Conservation (phyloP, 345 rosid genomes). For the Barbarea vulgaris region DNA sequence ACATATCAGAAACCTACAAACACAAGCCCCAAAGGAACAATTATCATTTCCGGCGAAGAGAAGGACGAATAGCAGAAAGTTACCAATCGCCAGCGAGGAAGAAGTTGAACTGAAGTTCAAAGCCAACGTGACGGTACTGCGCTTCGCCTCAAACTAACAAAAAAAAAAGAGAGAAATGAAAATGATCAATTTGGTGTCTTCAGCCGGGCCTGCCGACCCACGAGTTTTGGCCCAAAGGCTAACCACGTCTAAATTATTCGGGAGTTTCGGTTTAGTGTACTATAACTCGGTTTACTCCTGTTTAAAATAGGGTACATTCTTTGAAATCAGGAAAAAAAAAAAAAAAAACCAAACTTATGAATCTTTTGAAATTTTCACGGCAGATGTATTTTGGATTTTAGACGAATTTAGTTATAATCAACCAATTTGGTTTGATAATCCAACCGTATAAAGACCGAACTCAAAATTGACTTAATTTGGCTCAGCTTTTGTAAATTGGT, state of each 20-base stretch:
- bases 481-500: background rate
- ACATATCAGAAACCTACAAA: conserved; percentile 8
- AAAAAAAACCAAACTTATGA: background rate
- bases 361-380: background rate
- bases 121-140: conserved; percentile 26
- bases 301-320: background rate
- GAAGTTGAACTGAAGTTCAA: conserved; percentile 25
- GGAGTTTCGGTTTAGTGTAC: background rate
- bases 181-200: background rate
- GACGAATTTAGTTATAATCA: background rate
- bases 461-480: background rate
- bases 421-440: background rate
- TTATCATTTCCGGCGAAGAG: background rate
- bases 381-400: background rate
- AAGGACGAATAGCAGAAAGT: conserved; percentile 10
- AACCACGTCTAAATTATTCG: background rate
- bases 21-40: background rate
- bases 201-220: conserved; percentile 25
- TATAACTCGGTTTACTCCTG: background rate
- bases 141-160: conserved; percentile 13
- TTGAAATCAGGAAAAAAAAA: background rate
- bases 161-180: background rate
- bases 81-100: conserved; percentile 38
- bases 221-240: conserved; percentile 20
- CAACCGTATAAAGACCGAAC: background rate